phyloP scores from a whole-genome alignment of 306 rosid species.

The Rosa lucieae region DNA sequence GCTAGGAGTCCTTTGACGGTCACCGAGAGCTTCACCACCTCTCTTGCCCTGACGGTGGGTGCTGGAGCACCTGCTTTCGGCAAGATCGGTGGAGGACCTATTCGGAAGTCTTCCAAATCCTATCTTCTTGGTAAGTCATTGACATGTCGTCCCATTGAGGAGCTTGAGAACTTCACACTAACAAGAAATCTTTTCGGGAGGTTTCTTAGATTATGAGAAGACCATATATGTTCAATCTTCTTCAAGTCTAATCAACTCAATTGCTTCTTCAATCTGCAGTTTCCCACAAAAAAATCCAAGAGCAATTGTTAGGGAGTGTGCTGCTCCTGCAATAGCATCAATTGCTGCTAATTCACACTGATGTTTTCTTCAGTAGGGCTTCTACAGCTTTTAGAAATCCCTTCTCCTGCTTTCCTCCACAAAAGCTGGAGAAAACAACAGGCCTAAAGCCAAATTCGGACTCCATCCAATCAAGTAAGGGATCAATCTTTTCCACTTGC shows the following conservation, averaged over 20 bases:
- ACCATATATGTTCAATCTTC: slow-evolving; percentile 46
- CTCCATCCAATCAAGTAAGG: slow-evolving; percentile 74
- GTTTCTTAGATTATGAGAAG: no score
- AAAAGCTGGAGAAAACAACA: slow-evolving; percentile 59
- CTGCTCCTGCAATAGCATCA: slow-evolving; percentile 79
- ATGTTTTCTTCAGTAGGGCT: slow-evolving; percentile 52
- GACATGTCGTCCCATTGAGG: no score
- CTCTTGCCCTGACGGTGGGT: no score
- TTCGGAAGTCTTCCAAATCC: no score
- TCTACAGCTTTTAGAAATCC: slow-evolving; percentile 65
- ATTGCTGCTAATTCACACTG: slow-evolving; percentile 83
- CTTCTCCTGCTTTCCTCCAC: slow-evolving; percentile 79
- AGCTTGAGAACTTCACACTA: no score
- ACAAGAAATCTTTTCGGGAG: no score
- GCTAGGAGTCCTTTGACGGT: no score
- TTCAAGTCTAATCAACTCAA: slow-evolving; percentile 81
- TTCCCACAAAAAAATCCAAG: slow-evolving; percentile 54
- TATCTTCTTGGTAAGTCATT: no score
- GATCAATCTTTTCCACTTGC: slow-evolving; percentile 85
- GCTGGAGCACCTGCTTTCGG: no score
- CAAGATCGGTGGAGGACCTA: no score
- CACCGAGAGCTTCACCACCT: no score
- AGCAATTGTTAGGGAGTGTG: slow-evolving; percentile 69
- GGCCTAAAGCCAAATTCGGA: slow-evolving; percentile 89
- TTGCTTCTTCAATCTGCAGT: slow-evolving; percentile 79